phyloP scores from a whole-genome alignment of 2,329 filamentous ascomycete genomes.

The Penicillium fuscoglaucum region DNA sequence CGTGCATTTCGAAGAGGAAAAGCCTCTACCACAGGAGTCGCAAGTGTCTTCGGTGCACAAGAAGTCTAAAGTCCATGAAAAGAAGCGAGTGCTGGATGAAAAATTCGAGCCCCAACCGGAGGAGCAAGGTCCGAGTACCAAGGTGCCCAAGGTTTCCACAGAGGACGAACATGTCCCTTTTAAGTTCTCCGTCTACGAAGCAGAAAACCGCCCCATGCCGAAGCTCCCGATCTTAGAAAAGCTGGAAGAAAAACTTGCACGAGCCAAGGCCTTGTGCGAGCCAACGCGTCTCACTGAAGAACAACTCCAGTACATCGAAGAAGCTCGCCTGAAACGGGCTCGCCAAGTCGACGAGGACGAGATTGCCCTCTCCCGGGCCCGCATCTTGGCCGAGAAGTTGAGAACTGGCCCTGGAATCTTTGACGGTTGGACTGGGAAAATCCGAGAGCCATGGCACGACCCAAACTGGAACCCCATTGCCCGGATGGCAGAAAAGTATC shows the following conservation, averaged over 20 bases:
- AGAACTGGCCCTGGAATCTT: conserved; percentile 38
- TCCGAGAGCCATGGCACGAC: conserved; percentile 30
- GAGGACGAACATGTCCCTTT: conserved; percentile 16
- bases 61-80: conserved; percentile 14
- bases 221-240: conserved; percentile 39
- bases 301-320: conserved; percentile 17
- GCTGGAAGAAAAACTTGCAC: conserved; percentile 14
- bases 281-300: conserved; percentile 25
- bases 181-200: conserved; percentile 18
- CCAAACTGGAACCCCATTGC: conserved; percentile 2
- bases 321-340: conserved; percentile 19
- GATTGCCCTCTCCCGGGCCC: conserved; percentile 42
- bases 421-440: conserved; percentile 23
- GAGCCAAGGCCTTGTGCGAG: conserved; percentile 29
- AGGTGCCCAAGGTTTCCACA: conserved; percentile 28
- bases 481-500: conserved; percentile 6
- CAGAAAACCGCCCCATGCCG: conserved; percentile 26
- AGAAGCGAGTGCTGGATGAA: conserved; percentile 30
- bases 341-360: conserved; percentile 44
- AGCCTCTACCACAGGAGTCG: not conserved
- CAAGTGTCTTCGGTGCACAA: not conserved
- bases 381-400: conserved; percentile 43
- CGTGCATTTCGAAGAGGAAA: conserved; percentile 6
- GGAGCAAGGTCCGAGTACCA: conserved; percentile 21
- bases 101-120: conserved; percentile 14